Conservation (phyloP, 2,329 filamentous ascomycete genomes). For the Raffaelea ambrosiae region DNA sequence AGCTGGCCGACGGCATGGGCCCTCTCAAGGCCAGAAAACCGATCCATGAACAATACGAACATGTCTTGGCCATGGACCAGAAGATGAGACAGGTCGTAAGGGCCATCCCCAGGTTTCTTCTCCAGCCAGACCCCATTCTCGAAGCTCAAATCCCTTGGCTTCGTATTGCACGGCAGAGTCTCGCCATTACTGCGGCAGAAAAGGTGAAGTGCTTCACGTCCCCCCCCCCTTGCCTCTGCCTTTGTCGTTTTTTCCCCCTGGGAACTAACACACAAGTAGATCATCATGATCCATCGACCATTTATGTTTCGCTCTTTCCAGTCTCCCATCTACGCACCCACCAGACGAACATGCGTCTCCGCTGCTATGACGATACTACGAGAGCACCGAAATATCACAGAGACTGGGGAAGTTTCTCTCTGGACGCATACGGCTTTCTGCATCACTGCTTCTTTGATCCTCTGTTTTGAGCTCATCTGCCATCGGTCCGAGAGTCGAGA, state of each 20-base stretch:
- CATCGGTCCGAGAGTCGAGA: background rate
- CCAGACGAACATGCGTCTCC: slow-evolving; percentile 24
- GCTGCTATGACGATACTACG: slow-evolving; percentile 26
- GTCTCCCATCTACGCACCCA: slow-evolving; percentile 18
- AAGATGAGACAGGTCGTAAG: slow-evolving; percentile 24
- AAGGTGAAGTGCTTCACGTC: slow-evolving; percentile 14
- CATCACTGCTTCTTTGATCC: slow-evolving; percentile 16
- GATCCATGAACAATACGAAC: slow-evolving; percentile 21
- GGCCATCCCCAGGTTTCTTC: slow-evolving; percentile 21
- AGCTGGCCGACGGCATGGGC: slow-evolving; percentile 21
- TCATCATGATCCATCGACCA: slow-evolving; percentile 29
- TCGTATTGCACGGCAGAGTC: slow-evolving; percentile 22
- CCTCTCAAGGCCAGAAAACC: slow-evolving; percentile 20
- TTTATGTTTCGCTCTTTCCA: slow-evolving; percentile 24
- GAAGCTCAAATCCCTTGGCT: slow-evolving; percentile 21
- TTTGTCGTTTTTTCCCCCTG: background rate
- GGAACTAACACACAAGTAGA: slow-evolving; percentile 8
- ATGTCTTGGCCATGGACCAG: slow-evolving; percentile 22
- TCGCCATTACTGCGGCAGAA: slow-evolving; percentile 28
- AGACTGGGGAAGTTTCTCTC: slow-evolving; percentile 13
- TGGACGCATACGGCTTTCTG: slow-evolving; percentile 21
- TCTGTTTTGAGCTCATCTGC: slow-evolving; percentile 16
- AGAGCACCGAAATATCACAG: slow-evolving; percentile 14
- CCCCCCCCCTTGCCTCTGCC: background rate
- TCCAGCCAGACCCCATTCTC: slow-evolving; percentile 16